Base-by-base conservation (phyloP, 1,284 basidiomycete genomes). In the Vanrija sp. region DNA sequence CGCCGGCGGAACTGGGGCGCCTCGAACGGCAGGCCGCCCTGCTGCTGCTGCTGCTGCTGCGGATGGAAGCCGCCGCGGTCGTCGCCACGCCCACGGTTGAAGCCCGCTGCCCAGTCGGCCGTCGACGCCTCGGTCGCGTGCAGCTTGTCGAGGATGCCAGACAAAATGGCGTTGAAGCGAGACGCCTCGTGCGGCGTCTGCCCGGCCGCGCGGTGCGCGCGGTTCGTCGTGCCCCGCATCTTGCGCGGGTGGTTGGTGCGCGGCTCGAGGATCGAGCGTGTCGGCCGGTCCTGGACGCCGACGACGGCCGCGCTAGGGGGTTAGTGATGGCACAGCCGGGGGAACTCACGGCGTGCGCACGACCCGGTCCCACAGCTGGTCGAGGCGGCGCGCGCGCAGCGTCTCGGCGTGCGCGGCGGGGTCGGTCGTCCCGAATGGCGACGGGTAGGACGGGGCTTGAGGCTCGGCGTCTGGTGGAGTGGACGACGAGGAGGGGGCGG, bases 111-210 rank as follows among this genome's bases (percentile, higher is more conserved):
- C 28, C 28, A 28, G 28, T 28, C 28, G 38, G 42, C 43, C 12
- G 42, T 44, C 38, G 43, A n/a, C 6, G 48, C 21, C 47, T 40
- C n/a, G 47, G 23, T 25, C 47, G 18, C 40, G 12, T 60, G 46
- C 12, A 66, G 52, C 34, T 66, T 58, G 15, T 40, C 45, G 23
- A 62, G 63, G 34, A 71, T 65, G n/a, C 49, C 56, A 0, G 45
- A 51, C 5, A 73, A 52, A 18, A 67, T 51, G 26, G 58, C 52
- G 51, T 69, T 63, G 26, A 73, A 58, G 2, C 51, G 46, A 6
- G 47, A 43, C 0, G 61, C 65, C 60, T 73, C 71, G 15, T 59
- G 53, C 0, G 67, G 68, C 18, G 71, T 73, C 26, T 63, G 57
- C 6, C 71, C 71, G 29, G 59, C 54, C 5, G 54, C 51, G 21